Conservation (phyloP, 2,329 filamentous ascomycete genomes). For the Ceratocystis lukuohia region DNA sequence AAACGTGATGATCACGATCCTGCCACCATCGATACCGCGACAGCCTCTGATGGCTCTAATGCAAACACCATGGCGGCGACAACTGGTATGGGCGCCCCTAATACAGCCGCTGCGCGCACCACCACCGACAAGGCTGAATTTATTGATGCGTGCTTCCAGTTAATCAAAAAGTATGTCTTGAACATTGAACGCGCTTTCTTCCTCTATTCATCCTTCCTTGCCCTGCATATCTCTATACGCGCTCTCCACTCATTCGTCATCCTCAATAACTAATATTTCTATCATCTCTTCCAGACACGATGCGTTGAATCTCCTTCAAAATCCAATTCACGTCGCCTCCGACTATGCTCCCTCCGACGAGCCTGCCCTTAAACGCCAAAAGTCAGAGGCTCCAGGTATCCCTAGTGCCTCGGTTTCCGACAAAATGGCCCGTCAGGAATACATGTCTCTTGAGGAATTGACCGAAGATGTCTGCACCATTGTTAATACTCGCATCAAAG, state of each 20-base stretch:
- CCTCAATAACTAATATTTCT: not conserved
- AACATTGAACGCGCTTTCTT: conserved; percentile 1
- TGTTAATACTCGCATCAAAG: conserved; percentile 35
- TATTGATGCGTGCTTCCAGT: conserved; percentile 29
- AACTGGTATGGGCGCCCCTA: conserved; percentile 22
- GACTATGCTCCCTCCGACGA: conserved; percentile 37
- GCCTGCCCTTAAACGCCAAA: conserved; percentile 47
- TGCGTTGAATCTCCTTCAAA: conserved; percentile 22
- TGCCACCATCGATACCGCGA: not conserved
- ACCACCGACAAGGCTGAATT: conserved; percentile 26
- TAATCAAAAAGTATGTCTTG: conserved; percentile 29
- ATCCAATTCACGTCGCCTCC: conserved; percentile 40
- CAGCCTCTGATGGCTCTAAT: conserved; percentile 24
- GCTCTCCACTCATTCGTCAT: not conserved
- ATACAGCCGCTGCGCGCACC: conserved; percentile 3
- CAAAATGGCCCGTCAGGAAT: conserved; percentile 39
- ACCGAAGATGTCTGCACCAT: conserved; percentile 42
- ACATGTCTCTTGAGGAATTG: conserved; percentile 51
- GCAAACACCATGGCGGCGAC: conserved; percentile 23
- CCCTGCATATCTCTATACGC: not conserved
- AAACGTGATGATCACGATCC: conserved; percentile 40
- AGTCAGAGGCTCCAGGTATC: conserved; percentile 33
- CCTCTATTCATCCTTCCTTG: not conserved
- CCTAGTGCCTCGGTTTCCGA: conserved; percentile 36
- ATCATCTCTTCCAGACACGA: conserved; percentile 36